Percentiles rank a stretch among this genome's conserved stretches.
phyloP scores from a whole-genome alignment of 345 rosid species.

The Jatropha curcas region DNA sequence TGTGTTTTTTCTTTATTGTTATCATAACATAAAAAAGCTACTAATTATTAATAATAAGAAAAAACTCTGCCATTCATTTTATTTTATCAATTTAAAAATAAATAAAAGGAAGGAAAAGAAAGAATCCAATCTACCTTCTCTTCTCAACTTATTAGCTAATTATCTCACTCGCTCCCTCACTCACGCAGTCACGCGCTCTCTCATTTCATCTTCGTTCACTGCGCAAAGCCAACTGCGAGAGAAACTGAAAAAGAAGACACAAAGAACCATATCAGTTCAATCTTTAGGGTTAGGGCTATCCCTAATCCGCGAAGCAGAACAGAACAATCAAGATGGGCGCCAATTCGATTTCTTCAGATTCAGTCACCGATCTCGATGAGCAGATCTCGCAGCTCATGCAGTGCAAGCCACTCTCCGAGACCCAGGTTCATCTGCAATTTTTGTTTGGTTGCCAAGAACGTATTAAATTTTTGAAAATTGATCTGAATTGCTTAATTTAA shows the following conservation, averaged over 20 bases:
- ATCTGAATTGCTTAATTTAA: background rate
- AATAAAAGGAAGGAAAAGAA: background rate
- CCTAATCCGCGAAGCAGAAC: slow-evolving; percentile 51
- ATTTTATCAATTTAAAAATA: background rate
- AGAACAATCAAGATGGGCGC: slow-evolving; percentile 55
- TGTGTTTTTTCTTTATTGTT: too few relatives aligned
- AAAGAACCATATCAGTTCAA: background rate
- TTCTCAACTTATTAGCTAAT: background rate
- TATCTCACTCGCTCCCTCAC: slow-evolving; percentile 22
- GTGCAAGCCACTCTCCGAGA: slow-evolving; percentile 64
- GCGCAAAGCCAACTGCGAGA: slow-evolving; percentile 26
- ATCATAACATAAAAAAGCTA: too few relatives aligned
- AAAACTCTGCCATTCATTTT: slow-evolving; percentile 10
- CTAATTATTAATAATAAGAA: background rate
- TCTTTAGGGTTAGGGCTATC: slow-evolving; percentile 56
- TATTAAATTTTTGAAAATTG: background rate
- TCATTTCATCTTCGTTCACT: slow-evolving; percentile 26
- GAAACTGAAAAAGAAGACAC: slow-evolving; percentile 28
- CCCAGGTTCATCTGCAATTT: background rate
- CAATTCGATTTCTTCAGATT: slow-evolving; percentile 57
- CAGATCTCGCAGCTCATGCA: slow-evolving; percentile 61
- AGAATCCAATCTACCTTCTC: slow-evolving; percentile 3
- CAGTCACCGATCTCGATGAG: slow-evolving; percentile 59
- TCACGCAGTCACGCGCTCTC: slow-evolving; percentile 37
- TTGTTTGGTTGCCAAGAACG: background rate